These are phyloP conservation scores for Borovskyia barvae DNA, from an alignment of 208 protist species.

Conservation along the genomic window DNA sequence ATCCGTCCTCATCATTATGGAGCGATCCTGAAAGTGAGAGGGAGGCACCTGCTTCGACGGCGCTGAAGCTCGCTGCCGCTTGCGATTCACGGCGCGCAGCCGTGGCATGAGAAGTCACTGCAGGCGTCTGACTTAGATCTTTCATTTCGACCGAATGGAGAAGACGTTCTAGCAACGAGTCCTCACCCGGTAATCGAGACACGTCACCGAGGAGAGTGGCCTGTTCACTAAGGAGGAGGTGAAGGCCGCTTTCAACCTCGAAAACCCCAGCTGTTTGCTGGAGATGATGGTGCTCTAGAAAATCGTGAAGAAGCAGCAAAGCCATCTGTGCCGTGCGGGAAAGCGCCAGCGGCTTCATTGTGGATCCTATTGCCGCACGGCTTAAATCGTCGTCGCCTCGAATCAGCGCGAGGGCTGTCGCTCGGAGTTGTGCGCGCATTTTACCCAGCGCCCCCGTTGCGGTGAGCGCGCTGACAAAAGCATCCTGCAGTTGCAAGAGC, in stretches of 20 bases:
- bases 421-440: constrained; percentile 74
- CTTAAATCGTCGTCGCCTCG: constrained; percentile 57
- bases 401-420: constrained; percentile 58
- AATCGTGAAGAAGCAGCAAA: constrained; percentile 75
- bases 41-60: too few species aligned
- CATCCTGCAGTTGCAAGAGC: constrained; percentile 71
- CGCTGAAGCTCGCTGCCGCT: too few species aligned
- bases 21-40: too few species aligned
- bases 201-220: constrained; percentile 49
- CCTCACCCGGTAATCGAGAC: constrained; percentile 29
- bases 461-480: constrained; percentile 65
- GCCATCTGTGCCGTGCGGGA: constrained; percentile 30
- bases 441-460: constrained; percentile 59
- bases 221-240: constrained; percentile 27
- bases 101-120: not conserved
- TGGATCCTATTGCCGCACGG: constrained; percentile 34
- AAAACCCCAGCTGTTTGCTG: constrained; percentile 61
- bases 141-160: constrained; percentile 3
- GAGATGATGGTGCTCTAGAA: constrained; percentile 54
- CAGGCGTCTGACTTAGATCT: not conserved
- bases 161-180: constrained; percentile 35
- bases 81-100: too few species aligned
- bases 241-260: constrained; percentile 47
- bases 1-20: constrained; percentile 1
- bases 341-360: constrained; percentile 15